Conservation (phyloP, 345 rosid species). For the Raphanus sativus region DNA sequence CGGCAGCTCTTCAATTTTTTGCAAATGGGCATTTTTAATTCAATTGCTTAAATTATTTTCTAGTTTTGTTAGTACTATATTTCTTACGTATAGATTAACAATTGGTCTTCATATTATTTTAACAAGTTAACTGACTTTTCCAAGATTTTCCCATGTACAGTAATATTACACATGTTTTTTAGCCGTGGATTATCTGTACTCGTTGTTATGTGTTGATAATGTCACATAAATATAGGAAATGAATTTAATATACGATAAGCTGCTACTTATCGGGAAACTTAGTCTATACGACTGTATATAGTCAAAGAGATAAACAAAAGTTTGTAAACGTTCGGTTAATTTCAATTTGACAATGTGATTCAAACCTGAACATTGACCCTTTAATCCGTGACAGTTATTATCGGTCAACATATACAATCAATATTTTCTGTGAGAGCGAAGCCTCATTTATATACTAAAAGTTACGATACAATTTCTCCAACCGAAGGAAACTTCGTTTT, state of each 20-base stretch:
- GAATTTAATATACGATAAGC: not conserved
- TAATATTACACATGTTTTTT: not conserved
- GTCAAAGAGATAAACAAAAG: slow-evolving; percentile 36
- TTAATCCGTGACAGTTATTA: slow-evolving; percentile 22
- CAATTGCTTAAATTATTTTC: not conserved
- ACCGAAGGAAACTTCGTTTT: slow-evolving; percentile 34
- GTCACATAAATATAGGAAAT: slow-evolving; percentile 4
- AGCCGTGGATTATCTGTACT: not conserved
- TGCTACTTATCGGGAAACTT: slow-evolving; percentile 13
- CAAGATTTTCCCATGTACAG: slow-evolving; percentile 31
- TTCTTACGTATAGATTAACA: not conserved
- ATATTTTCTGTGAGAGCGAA: slow-evolving; percentile 30
- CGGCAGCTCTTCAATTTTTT: slow-evolving; percentile 6
- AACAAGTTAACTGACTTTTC: slow-evolving; percentile 18
- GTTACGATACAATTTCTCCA: not conserved
- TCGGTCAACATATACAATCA: slow-evolving; percentile 21
- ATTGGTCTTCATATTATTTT: slow-evolving; percentile 4
- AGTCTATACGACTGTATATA: slow-evolving; percentile 20
- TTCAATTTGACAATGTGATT: slow-evolving; percentile 34
- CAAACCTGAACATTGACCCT: slow-evolving; percentile 24
- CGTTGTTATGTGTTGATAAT: slow-evolving; percentile 16
- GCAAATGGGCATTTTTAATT: slow-evolving; percentile 9
- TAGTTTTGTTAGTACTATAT: not conserved
- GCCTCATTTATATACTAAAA: not conserved
- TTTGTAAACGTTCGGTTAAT: slow-evolving; percentile 33